A percentile compares a stretch with the other conserved stretches of the same genome.
These are phyloP conservation scores for Chaetomiaceae sp. DNA, from an alignment of 2,329 filamentous ascomycete species.

Conservation along the genomic window DNA sequence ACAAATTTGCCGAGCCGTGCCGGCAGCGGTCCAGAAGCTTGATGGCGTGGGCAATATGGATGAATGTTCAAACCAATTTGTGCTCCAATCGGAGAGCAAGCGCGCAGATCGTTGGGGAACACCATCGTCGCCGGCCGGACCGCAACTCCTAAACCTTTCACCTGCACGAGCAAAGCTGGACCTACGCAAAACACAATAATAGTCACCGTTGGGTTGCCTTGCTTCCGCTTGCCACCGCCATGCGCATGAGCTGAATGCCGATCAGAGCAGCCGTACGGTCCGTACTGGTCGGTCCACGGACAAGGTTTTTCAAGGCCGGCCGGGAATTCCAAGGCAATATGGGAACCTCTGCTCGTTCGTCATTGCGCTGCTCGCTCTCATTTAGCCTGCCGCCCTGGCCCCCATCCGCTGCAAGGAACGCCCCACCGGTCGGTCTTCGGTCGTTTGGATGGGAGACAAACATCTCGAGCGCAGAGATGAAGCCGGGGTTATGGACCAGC, in stretches of 20 bases:
- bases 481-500: background rate
- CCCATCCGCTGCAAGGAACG: conserved; percentile 25
- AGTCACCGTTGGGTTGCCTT: conserved; percentile 1
- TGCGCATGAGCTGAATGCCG: conserved; percentile 4
- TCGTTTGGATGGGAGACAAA: conserved; percentile 1
- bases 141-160: background rate
- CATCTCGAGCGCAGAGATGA: background rate
- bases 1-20: conserved; percentile 20
- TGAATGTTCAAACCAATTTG: conserved; percentile 19
- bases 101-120: background rate
- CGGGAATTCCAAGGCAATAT: conserved; percentile 2
- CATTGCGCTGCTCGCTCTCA: conserved; percentile 2
- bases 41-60: conserved; percentile 21
- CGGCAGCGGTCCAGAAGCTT: conserved; percentile 5
- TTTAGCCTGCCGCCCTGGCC: conserved; percentile 24
- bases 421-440: conserved; percentile 12
- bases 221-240: background rate
- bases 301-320: conserved; percentile 13
- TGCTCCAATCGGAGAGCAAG: conserved; percentile 6
- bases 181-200: background rate
- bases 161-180: background rate
- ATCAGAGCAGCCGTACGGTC: background rate
- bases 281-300: conserved; percentile 8
- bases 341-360: background rate
- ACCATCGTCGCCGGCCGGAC: background rate